Evolutionary conservation across 208 protist genomes (phyloP).

Genomic region (Crithidia bombi): DNA sequence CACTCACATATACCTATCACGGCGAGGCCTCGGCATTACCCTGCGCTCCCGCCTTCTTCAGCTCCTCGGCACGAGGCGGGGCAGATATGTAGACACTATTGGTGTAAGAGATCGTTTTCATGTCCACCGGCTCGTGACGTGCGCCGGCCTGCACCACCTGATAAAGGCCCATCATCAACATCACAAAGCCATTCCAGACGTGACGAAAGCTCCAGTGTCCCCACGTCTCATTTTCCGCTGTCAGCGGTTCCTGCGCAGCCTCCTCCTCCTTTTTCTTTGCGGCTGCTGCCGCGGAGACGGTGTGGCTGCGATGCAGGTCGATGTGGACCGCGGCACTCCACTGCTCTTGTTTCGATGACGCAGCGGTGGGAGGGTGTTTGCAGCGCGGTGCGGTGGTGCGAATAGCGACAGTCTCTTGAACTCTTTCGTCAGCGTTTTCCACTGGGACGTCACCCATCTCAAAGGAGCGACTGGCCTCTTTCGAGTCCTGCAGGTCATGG

Average conservation of each 20-base stretch:
- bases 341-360: not conserved
- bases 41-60: not conserved
- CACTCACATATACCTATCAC: not conserved
- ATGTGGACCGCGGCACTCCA: conserved; percentile 10
- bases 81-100: conserved; percentile 20
- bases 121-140: conserved; percentile 17
- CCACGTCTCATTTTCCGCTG: conserved; percentile 32
- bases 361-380: not conserved
- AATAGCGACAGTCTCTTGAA: not conserved
- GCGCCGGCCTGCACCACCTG: conserved; percentile 10
- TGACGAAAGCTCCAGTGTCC: conserved; percentile 31
- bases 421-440: not conserved
- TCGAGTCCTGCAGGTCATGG: not conserved
- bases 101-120: conserved; percentile 14
- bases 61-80: conserved; percentile 15
- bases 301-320: conserved; percentile 1
- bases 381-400: not conserved
- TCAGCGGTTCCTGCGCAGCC: conserved; percentile 12
- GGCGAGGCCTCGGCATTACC: not conserved
- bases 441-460: not conserved
- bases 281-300: conserved; percentile 11
- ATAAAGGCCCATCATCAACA: conserved; percentile 24
- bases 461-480: conserved; percentile 13
- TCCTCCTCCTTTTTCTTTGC: conserved; percentile 14
- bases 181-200: conserved; percentile 22